Evolutionary conservation across 768 basidiomycete species (phyloP).

Genomic region (Neoboletus magnificus): DNA sequence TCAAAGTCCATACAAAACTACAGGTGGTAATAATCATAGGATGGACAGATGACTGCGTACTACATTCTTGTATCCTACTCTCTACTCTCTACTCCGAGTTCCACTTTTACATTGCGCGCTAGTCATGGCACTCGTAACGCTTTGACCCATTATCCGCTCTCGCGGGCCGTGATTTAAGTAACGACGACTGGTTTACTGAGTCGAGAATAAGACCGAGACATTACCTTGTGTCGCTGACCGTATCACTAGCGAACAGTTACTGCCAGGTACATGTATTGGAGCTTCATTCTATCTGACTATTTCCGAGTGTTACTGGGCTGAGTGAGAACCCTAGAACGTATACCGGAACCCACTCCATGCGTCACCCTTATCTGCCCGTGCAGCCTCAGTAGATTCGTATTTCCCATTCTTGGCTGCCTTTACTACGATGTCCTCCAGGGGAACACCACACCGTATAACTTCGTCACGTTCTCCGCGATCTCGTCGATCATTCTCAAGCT

Average conservation of each 20-base stretch:
- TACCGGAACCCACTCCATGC: constrained; percentile 78
- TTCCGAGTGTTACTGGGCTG: neutral
- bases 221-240: neutral
- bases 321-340: constrained; percentile 35
- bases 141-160: constrained; percentile 5
- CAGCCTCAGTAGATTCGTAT: constrained; percentile 54
- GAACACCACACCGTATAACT: constrained; percentile 48
- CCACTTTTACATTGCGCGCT: constrained; percentile 48
- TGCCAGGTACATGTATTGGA: neutral
- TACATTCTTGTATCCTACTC: constrained; percentile 25
- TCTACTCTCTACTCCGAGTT: constrained; percentile 42
- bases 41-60: constrained; percentile 3
- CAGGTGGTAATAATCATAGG: constrained; percentile 11
- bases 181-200: neutral
- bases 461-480: constrained; percentile 70
- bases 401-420: constrained; percentile 45
- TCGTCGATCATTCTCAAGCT: constrained; percentile 56
- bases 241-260: too few relatives aligned
- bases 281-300: neutral
- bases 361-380: constrained; percentile 60
- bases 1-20: constrained; percentile 36
- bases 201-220: too few relatives aligned
- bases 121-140: neutral
- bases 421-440: constrained; percentile 31
- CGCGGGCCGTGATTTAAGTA: neutral